Percentiles rank a stretch among this genome's conserved stretches.
Evolutionary conservation across 768 basidiomycete species (phyloP).

Genomic region (Agaricus bisporus): DNA sequence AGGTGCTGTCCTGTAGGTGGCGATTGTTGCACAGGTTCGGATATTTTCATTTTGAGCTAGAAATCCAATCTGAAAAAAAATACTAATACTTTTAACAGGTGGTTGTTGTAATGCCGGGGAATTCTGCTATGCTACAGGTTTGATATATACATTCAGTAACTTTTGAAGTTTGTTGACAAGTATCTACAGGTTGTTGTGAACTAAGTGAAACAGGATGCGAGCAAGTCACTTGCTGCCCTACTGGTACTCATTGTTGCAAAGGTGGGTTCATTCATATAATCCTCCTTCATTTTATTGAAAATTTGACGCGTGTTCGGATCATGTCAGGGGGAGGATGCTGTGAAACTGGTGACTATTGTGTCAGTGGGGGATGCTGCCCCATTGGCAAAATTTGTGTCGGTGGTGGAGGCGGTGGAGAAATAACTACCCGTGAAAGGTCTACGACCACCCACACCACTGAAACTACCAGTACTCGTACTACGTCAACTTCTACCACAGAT

Average conservation of each 20-base stretch:
- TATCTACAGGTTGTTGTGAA: neutral
- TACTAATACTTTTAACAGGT: neutral
- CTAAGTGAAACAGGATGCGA: neutral
- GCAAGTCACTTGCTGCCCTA: neutral
- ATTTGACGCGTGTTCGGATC: neutral
- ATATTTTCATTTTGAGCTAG: too few species aligned
- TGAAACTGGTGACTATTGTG: neutral
- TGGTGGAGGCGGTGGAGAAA: neutral
- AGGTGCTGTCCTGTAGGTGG: constrained; percentile 7
- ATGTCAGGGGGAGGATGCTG: constrained; percentile 4
- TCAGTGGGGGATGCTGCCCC: neutral
- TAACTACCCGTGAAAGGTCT: neutral
- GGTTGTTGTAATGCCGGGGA: constrained; percentile 2
- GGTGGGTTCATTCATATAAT: neutral
- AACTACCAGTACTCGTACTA: too few species aligned
- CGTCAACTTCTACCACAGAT: neutral
- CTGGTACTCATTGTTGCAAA: constrained; percentile 1
- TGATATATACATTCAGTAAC: neutral
- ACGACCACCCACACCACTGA: neutral
- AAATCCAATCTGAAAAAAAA: neutral
- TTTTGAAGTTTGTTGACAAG: neutral
- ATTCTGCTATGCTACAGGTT: constrained; percentile 5
- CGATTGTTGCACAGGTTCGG: constrained; percentile 1
- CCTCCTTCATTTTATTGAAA: neutral
- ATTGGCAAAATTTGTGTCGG: constrained; percentile 1